Evolutionary conservation across 1,139 yeast genomes (phyloP), one percentile per base, ranked within the genome.

Genomic region (Pichia sorboxylosa): DNA sequence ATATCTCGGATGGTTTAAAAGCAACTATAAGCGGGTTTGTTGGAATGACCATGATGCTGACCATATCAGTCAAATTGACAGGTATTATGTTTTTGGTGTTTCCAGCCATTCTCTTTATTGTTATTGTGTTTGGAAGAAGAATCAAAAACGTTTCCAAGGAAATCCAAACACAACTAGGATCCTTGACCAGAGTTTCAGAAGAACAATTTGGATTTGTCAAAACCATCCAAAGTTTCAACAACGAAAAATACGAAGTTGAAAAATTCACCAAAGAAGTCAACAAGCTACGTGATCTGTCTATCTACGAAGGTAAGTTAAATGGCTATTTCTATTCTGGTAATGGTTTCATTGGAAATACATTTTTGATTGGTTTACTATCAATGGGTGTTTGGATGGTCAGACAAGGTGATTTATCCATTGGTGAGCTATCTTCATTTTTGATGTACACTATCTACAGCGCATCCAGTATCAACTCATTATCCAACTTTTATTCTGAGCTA

Each of bases 401-500:
- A 14, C 51, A 48, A 22, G 75, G 75, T 6, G 75, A 68, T 33
- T 45, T 71, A 31, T 55, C 73, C 1, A 50, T 69, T 21, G 78
- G 78, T 27, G 78, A 69, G 37, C 55, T 71, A 28, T 66, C 77
- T 4, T 66, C 73, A 41, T 71, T 69, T 44, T 64, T 71, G 68
- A 65, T 71, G 73, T 71, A 71, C 49, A 73, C 78, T 1, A 61
- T 69, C 5, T 71, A 69, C 44, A 68, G 75, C 11, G 78, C 77
- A 1, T 52, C 66, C n/a, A 68, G 75, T 13, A 73, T 71, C 4
- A 70, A 69, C 45, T 74, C 77, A 2, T 49, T 71, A 17, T 73
- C 76, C 0, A 71, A 68, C 46, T 71, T 71, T 39, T 71, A 71
- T 43, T 64, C 76, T 3, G 78, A 71, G 43, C 52, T 71, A 34